Evolutionary conservation across 176 grass and related monocot species (phyloP).

Genomic region (Typha latifolia): DNA sequence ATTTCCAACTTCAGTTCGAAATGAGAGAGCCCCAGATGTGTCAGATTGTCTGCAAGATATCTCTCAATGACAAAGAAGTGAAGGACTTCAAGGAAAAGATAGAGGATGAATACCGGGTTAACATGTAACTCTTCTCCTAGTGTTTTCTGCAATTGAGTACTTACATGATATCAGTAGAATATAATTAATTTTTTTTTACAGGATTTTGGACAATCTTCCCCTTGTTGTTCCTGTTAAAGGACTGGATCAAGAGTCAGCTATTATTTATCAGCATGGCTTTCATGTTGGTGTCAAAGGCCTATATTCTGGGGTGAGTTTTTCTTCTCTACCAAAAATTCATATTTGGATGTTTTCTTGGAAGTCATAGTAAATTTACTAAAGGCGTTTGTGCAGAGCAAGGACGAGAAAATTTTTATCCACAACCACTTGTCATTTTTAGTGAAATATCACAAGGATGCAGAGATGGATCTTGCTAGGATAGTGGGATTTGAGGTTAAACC

Average conservation of each 20-base stretch:
- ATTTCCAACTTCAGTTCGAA: background rate
- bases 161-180: background rate
- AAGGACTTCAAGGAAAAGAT: conserved; percentile 1
- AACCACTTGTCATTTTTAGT: background rate
- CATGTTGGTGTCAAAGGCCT: background rate
- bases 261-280: background rate
- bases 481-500: background rate
- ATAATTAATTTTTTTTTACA: background rate
- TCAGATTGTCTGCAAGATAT: background rate
- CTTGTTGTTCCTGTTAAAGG: background rate
- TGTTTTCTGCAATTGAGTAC: background rate
- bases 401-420: background rate
- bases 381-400: background rate
- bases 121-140: background rate
- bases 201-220: conserved; percentile 1
- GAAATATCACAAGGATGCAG: background rate
- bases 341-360: background rate
- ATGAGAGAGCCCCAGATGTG: background rate
- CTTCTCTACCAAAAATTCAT: background rate
- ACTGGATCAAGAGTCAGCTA: background rate
- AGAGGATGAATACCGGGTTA: background rate
- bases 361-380: background rate
- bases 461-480: background rate
- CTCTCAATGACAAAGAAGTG: background rate
- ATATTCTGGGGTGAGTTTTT: background rate